Percentiles rank a stretch among this genome's conserved stretches.
These are phyloP conservation scores for Solanum gandarillasii DNA, from an alignment of 257 asterid species.

Conservation along the genomic window DNA sequence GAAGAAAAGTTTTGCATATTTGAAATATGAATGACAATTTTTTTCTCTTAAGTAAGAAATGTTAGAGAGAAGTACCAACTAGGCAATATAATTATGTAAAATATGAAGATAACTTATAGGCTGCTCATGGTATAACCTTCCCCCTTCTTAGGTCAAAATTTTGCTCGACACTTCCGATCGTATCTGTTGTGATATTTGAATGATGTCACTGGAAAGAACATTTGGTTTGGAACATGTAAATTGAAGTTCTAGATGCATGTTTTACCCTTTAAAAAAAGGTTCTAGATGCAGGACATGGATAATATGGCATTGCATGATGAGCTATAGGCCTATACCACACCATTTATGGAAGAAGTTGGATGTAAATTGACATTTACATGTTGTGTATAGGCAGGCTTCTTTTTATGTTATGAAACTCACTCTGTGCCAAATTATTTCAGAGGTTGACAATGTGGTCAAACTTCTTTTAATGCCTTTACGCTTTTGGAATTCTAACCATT, in stretches of 20 bases:
- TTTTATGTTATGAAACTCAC: background rate
- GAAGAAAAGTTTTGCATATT: background rate
- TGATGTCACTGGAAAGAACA: background rate
- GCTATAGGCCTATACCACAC: background rate
- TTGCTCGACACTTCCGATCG: background rate
- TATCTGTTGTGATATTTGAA: background rate
- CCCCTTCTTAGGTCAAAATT: background rate
- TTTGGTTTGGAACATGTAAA: background rate
- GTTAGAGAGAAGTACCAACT: background rate
- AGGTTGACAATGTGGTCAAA: background rate
- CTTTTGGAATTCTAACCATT: background rate
- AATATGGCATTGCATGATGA: background rate
- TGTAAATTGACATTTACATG: background rate
- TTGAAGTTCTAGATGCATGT: background rate
- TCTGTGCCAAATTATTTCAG: background rate
- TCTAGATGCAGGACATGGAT: background rate
- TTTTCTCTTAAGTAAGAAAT: background rate
- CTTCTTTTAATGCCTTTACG: background rate
- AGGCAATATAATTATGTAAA: background rate
- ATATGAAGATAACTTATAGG: background rate
- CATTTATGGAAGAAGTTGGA: background rate
- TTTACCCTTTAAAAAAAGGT: background rate
- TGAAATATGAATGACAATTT: background rate
- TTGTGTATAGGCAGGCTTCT: background rate
- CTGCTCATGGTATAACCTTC: background rate